Conservation (phyloP, 106 monocot genomes). For the Alisma plantagoaquatica region DNA sequence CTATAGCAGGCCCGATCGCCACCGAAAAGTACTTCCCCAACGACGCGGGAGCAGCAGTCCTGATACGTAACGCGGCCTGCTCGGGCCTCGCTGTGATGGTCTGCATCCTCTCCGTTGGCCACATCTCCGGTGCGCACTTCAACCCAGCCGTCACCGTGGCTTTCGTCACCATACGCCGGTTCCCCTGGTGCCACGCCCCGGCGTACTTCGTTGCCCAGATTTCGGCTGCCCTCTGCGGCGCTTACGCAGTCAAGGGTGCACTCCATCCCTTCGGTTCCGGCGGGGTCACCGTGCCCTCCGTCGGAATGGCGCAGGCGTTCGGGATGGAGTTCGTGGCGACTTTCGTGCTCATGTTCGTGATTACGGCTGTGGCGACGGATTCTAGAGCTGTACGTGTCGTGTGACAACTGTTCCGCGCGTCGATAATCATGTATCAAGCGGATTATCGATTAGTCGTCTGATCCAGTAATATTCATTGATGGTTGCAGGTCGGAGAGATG, state of each 20-base stretch:
- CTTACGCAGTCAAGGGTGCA: constrained; percentile 17
- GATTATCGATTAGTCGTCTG: no score
- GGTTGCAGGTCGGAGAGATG: no score
- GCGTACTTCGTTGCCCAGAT: constrained; percentile 13
- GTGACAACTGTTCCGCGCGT: no score
- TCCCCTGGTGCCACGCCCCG: constrained; percentile 12
- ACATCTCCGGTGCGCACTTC: constrained; percentile 32
- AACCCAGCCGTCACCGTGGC: constrained; percentile 34
- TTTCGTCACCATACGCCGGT: constrained; percentile 10
- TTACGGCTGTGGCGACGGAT: constrained; percentile 25
- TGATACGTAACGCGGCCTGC: constrained; percentile 17
- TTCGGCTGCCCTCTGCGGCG: constrained; percentile 11
- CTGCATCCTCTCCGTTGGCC: constrained; percentile 19
- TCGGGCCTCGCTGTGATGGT: constrained; percentile 20
- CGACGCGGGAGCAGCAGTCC: constrained; percentile 5
- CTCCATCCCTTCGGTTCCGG: constrained; percentile 15
- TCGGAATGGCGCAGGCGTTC: constrained; percentile 23
- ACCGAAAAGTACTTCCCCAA: constrained; percentile 16
- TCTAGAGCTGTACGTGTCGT: constrained; percentile 41
- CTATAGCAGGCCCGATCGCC: constrained; percentile 11
- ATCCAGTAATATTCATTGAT: no score
- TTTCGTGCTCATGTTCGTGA: constrained; percentile 35
- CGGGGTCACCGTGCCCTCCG: constrained; percentile 29
- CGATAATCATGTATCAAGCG: no score
- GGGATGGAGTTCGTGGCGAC: constrained; percentile 31